A percentile compares a stretch with the other conserved stretches of the same genome.
Evolutionary conservation across 352 stramenopile species (phyloP).

Genomic region (Proteromonas lacertae): DNA sequence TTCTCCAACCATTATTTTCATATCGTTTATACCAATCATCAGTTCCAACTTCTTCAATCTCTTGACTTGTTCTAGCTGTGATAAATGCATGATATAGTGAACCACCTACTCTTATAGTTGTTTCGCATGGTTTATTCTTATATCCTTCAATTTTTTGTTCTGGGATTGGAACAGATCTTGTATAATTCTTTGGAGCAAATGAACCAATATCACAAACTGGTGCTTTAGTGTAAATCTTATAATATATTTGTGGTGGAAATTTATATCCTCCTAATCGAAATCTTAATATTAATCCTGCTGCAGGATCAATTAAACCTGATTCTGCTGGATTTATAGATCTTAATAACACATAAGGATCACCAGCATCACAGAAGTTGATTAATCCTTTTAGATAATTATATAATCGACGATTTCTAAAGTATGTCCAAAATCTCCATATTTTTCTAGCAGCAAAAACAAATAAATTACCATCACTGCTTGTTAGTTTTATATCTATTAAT

Average conservation of each 20-base stretch:
- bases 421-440: not conserved
- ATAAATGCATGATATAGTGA: too few relatives aligned
- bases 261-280: not conserved
- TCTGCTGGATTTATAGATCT: slow-evolving; percentile 1
- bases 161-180: too few relatives aligned
- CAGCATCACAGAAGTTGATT: not conserved
- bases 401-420: not conserved
- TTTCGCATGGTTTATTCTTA: too few relatives aligned
- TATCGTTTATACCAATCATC: too few relatives aligned
- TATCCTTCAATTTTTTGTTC: too few relatives aligned
- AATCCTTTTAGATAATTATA: not conserved
- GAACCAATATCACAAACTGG: slow-evolving; percentile 1
- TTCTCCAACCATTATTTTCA: too few relatives aligned
- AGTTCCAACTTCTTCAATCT: too few relatives aligned
- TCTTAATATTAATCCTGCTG: not conserved
- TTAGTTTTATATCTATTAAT: too few relatives aligned
- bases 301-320: not conserved
- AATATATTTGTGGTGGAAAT: slow-evolving; percentile 2
- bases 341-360: not conserved
- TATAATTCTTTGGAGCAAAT: not conserved
- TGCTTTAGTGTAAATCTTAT: not conserved
- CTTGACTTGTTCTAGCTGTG: too few relatives aligned
- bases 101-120: too few relatives aligned
- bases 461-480: too few relatives aligned
- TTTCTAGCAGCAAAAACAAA: not conserved